Evolutionary conservation across 352 stramenopile genomes (phyloP), one percentile per base, ranked within the genome.

Genomic region (Albugo candida): DNA sequence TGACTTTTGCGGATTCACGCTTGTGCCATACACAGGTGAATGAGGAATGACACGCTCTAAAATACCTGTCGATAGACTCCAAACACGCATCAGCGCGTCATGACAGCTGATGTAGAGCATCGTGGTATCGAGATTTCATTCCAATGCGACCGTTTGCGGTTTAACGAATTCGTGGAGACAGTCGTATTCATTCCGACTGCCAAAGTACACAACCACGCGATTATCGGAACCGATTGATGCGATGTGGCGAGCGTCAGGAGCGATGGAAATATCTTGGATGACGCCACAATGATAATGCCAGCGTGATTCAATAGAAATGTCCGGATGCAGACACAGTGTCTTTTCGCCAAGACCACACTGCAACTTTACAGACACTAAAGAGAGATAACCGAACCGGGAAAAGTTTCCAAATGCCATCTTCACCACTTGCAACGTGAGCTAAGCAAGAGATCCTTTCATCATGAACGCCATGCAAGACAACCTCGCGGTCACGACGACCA

Each of bases 11-110:
- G 5, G 31, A 41, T n/a, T 13, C 36, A 17, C 1, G 18, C 3
- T 39, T 17, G 39, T 12, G 8, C 36, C 40, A 36, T 10, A 31
- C 3, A 31, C 8, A 8, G 8, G 24, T 31, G 24, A 3, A 3
- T 31, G 24, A 31, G 24, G 24, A 8, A 31, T 8, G 24, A 31
- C 8, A 31, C 24, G 24, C 47, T 91, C 78, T 0, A 91, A 38
- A 19, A 88, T 67, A 0, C 78, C 75, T n/a, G 72, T 86, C 16
- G 83, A 67, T 0, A 66, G 59, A 39, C 59, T 85, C 78, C 78
- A 91, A 11, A 91, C 65, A 36, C 84, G 82, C 27, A 83, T 65
- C 67, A 86, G 80, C 1, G 52, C 56, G 53, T 91, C 69, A 43
- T 65, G 69, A 40, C 72, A 91, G 39, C 85, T 75, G 13, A 88